Base-by-base conservation (phyloP, 106 monocot species). In the Dendrobium chrysotoxum region DNA sequence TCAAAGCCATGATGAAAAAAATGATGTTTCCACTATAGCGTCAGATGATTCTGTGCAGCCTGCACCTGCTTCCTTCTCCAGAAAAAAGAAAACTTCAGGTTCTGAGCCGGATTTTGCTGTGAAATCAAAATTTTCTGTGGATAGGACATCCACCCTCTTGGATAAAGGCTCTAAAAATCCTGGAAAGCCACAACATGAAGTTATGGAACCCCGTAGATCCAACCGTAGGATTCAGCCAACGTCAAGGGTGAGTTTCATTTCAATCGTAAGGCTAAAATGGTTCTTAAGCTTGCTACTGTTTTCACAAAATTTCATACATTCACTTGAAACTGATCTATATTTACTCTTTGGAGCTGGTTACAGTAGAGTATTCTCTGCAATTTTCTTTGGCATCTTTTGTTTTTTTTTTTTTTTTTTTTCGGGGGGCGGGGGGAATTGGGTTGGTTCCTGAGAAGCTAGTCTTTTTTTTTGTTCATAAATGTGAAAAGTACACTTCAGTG, bases 211-310 rank as follows among this genome's bases (percentile, higher is more conserved):
- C 41, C 83, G 98, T n/a, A 92, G 98, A 78, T 99, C 98, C 16
- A 93, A 85, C 74, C 91, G 98, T 10, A 90, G 83, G 83, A 99
- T 99, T 76, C 98, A 95, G 70, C 98, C 98, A 47, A 99, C 98
- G 13, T 91, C 95, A 76, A 89, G 92, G 86, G 98, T 99, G 83
- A 92, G 86, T 3, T 50, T 55, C 35, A 40, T 4, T 66, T 15
- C 13, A 70, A 30, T 66, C 8, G 0, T 16, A 42, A 4, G 3
- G 50, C 10, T 39, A 50, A 72, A 28, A 72, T 73, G 72, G 42
- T 74, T 74, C 21, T 74, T 42, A 4, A 42, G 70, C 35, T 70
- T 70, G 70, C 15, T 70, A 2, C 64, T 26, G 64, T 15, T 70
- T 70, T 30, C 16, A 70, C 11, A 35, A 31, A 70, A 70, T 70